These are phyloP conservation scores for Pulicaria dysenterica DNA, from an alignment of 129 eudicot species.

Conservation along the genomic window DNA sequence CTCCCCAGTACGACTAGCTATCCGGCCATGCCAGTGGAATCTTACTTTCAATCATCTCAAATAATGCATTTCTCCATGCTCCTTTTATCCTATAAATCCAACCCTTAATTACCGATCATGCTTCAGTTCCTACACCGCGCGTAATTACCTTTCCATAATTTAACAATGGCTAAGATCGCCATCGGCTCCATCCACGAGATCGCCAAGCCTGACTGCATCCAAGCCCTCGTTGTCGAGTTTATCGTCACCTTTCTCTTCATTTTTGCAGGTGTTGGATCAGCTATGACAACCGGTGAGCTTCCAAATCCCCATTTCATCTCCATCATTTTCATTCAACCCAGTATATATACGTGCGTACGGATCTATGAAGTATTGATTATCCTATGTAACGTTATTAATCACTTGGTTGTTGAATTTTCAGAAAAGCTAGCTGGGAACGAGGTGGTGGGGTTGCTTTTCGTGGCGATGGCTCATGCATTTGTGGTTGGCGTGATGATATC, in stretches of 20 bases:
- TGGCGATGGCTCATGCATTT: conserved; percentile 73
- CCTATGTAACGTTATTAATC: background rate
- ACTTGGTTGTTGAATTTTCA: conserved; percentile 20
- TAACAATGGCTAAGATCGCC: conserved; percentile 74
- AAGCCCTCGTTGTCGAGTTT: conserved; percentile 85
- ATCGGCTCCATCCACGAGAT: conserved; percentile 62
- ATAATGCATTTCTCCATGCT: conserved; percentile 18
- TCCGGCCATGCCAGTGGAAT: no score
- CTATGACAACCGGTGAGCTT: conserved; percentile 74
- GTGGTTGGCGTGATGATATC: conserved; percentile 85
- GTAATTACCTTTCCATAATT: no score
- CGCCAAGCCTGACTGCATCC: conserved; percentile 64
- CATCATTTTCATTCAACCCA: background rate
- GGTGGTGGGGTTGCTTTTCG: conserved; percentile 69
- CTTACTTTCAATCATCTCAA: conserved; percentile 30
- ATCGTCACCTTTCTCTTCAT: conserved; percentile 78
- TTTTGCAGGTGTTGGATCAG: conserved; percentile 87
- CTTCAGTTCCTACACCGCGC: conserved; percentile 7
- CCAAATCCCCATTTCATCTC: background rate
- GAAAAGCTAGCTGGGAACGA: conserved; percentile 64
- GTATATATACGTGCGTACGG: no score
- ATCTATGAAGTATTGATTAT: no score
- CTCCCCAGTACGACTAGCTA: no score
- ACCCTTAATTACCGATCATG: background rate
- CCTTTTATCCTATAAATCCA: conserved; percentile 23